Conservation (phyloP, 306 rosid genomes). For the Boehmeria nivea region DNA sequence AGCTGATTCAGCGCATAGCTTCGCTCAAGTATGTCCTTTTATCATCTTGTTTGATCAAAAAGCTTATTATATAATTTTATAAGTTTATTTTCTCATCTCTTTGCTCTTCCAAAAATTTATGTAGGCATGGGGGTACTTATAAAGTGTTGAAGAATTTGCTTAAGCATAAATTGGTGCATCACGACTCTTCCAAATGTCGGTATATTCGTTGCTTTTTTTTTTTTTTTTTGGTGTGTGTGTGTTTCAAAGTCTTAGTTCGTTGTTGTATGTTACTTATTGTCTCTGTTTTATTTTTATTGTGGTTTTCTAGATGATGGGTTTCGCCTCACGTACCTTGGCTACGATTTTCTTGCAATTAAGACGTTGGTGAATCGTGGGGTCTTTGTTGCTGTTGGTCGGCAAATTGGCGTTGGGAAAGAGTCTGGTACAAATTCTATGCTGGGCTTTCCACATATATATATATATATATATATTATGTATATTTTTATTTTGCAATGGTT, state of each 20-base stretch:
- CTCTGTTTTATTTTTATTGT: slow-evolving; percentile 9
- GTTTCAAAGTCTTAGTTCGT: background rate
- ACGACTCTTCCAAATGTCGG: slow-evolving; percentile 87
- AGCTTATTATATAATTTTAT: background rate
- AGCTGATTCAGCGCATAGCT: slow-evolving; percentile 72
- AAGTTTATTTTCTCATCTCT: background rate
- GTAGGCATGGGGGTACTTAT: slow-evolving; percentile 88
- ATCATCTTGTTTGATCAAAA: background rate
- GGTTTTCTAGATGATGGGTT: slow-evolving; percentile 76
- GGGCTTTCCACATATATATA: background rate
- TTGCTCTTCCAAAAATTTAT: background rate
- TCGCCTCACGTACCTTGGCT: slow-evolving; percentile 91
- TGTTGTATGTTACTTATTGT: no score
- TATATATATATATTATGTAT: background rate
- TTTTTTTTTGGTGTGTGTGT: background rate
- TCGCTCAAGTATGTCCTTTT: slow-evolving; percentile 47
- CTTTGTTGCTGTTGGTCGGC: slow-evolving; percentile 78
- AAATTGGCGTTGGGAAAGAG: slow-evolving; percentile 95
- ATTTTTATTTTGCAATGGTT: background rate
- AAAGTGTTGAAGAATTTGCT: slow-evolving; percentile 82
- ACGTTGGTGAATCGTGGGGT: slow-evolving; percentile 87
- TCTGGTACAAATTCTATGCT: slow-evolving; percentile 44
- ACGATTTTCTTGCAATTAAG: slow-evolving; percentile 94
- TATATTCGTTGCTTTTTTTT: background rate
- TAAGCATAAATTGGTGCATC: slow-evolving; percentile 82